phyloP scores from a whole-genome alignment of 2,329 filamentous ascomycete species.

The Ilyonectria destructans region DNA sequence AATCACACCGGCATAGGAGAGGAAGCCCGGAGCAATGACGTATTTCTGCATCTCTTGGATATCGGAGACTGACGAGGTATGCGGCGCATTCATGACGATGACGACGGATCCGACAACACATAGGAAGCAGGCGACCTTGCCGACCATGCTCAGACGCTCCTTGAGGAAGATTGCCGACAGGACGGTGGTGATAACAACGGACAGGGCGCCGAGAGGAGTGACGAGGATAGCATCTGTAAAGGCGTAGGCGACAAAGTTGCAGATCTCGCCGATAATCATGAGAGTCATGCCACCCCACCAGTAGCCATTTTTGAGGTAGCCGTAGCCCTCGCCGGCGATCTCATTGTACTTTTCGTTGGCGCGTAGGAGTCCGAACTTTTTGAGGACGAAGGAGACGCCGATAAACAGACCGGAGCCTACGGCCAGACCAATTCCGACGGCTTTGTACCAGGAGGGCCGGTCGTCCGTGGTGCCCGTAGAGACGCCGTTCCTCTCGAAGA shows the following conservation, averaged over 20 bases:
- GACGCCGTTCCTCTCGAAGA: slow-evolving; percentile 44
- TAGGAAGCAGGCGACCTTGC: slow-evolving; percentile 95
- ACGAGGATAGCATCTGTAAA: slow-evolving; percentile 98
- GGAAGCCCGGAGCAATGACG: slow-evolving; percentile 89
- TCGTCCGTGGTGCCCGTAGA: slow-evolving; percentile 37
- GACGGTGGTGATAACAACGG: slow-evolving; percentile 92
- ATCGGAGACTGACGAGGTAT: slow-evolving; percentile 85
- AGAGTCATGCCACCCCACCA: slow-evolving; percentile 98
- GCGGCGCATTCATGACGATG: slow-evolving; percentile 94
- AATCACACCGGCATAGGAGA: slow-evolving; percentile 87
- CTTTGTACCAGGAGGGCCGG: slow-evolving; percentile 79
- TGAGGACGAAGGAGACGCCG: slow-evolving; percentile 93
- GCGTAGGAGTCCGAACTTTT: slow-evolving; percentile 91
- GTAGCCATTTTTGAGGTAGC: slow-evolving; percentile 93
- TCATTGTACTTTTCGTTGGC: slow-evolving; percentile 98
- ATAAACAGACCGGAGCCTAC: slow-evolving; percentile 93
- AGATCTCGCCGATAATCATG: slow-evolving; percentile 97
- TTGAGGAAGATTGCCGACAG: slow-evolving; percentile 96
- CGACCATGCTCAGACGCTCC: slow-evolving; percentile 94
- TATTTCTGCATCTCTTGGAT: slow-evolving; percentile 95
- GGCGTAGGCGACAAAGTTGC: slow-evolving; percentile 97
- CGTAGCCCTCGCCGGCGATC: slow-evolving; percentile 95
- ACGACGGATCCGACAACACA: slow-evolving; percentile 95
- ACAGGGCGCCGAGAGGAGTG: slow-evolving; percentile 90
- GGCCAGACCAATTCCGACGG: slow-evolving; percentile 88